Evolutionary conservation across 306 rosid species (phyloP).

Genomic region (Rubus idaeus): DNA sequence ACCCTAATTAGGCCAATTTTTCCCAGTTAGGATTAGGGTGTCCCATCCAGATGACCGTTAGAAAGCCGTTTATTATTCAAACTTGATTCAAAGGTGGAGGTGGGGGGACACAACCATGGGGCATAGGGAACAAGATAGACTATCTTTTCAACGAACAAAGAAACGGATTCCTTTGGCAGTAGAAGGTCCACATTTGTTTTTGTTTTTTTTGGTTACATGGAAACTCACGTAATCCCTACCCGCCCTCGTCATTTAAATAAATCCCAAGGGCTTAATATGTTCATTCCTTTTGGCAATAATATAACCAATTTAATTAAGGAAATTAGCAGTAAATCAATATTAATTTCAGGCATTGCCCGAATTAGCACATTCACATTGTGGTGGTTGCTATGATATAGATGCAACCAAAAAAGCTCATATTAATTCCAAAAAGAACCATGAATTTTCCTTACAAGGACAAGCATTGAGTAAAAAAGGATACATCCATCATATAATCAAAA

Average conservation of each 20-base stretch:
- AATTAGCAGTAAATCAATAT: not conserved
- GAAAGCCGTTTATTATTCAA: constrained; percentile 24
- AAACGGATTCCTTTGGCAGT: not conserved
- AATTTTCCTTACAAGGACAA: not conserved
- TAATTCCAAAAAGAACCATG: not conserved
- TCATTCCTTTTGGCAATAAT: not conserved
- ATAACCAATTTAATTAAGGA: not conserved
- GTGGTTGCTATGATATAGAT: not conserved
- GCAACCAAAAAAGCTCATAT: not conserved
- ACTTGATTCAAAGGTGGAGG: not conserved
- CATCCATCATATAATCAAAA: not conserved
- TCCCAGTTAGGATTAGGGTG: not conserved
- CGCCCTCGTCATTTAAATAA: too few relatives aligned
- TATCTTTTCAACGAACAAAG: not conserved
- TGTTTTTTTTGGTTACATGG: too few relatives aligned
- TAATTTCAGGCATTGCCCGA: too few relatives aligned
- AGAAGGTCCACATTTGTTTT: not conserved
- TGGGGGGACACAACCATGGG: not conserved
- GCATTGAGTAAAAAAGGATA: not conserved
- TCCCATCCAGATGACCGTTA: constrained; percentile 25
- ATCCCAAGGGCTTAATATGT: too few relatives aligned
- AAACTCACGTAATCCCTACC: too few relatives aligned
- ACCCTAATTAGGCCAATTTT: too few relatives aligned
- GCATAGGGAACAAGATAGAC: not conserved
- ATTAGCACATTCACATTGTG: not conserved